Evolutionary conservation across 768 basidiomycete genomes (phyloP), one percentile per base, ranked within the genome.

Genomic region (Rhodotorula diobovata): DNA sequence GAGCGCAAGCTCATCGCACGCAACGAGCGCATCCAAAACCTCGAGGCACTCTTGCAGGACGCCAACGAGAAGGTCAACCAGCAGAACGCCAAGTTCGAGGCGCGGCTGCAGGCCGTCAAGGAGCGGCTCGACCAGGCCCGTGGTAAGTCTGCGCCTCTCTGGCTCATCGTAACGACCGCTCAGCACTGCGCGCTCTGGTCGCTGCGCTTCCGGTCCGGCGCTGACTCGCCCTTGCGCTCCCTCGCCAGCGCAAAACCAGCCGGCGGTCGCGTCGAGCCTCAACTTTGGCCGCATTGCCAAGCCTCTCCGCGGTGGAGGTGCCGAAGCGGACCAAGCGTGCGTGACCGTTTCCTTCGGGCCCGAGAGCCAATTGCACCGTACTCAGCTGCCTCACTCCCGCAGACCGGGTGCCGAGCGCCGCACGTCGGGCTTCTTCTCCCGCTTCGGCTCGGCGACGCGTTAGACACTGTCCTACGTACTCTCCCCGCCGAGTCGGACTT

Each of bases 1-100:
- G 96, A 99, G 81, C 89, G 94, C 77, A 97, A 97, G 82, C 83
- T 99, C 37, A 85, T 96, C 76, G 93, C 94, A 48, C 88, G 96
- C 67, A 97, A 97, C 79, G 96, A 98, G 81, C 89, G 96, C 76
- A 98, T 99, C 82, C 90, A 93, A 83, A 95, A 93, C 81, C 85
- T 99, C 72, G 96, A 99, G 81, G 87, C 89, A 7, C 82, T 96
- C 48, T 84, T 98, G 39, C 93, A 93, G 78, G 93, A 94, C 76
- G 92, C 95, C 55, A 93, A 98, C 82, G 89, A 92, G 56, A 87
- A 93, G 77, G 83, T 97, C 71, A 88, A 89, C n/a, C 81, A 89
- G 70, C 91, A 94, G 84, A 93, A 97, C 81, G 88, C 91, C 85
- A 96, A 93, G 82, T 95, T 93, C 82, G 93, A 97, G 81, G 86